These are phyloP conservation scores for Cicer arietinum DNA, from an alignment of 306 rosid genomes.

Conservation along the genomic window DNA sequence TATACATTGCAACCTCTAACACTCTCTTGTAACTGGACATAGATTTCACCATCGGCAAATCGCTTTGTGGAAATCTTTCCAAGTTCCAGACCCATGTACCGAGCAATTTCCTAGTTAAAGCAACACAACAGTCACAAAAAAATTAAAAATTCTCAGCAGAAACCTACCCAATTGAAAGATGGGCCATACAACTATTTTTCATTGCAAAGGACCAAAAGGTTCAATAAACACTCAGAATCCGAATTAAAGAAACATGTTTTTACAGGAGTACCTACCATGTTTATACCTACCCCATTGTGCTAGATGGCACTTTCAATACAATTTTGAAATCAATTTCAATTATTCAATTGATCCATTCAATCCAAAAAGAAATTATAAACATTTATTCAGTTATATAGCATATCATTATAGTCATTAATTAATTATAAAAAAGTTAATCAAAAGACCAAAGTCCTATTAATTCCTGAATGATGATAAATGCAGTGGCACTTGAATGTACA, in stretches of 20 bases:
- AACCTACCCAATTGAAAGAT: neutral
- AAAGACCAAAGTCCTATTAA: neutral
- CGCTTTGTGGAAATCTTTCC: constrained; percentile 80
- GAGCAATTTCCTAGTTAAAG: constrained; percentile 76
- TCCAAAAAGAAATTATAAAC: neutral
- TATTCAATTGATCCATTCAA: neutral
- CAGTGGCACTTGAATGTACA: neutral
- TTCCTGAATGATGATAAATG: neutral
- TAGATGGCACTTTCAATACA: constrained; percentile 5
- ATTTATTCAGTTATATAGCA: too few species aligned
- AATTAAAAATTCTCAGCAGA: constrained; percentile 23
- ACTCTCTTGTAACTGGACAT: constrained; percentile 95
- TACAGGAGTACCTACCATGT: neutral
- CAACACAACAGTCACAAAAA: constrained; percentile 15
- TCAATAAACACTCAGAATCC: neutral
- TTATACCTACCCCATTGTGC: neutral
- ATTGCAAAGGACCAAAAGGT: neutral
- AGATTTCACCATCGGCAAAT: constrained; percentile 97
- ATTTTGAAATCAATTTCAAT: neutral
- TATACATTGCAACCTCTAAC: constrained; percentile 93
- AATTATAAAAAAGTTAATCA: neutral
- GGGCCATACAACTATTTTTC: neutral
- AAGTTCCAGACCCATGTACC: constrained; percentile 93
- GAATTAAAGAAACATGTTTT: constrained; percentile 19
- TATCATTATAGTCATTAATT: neutral